Evolutionary conservation across 2,329 filamentous ascomycete species (phyloP), one percentile per base, ranked within the genome.

Genomic region (Xylaria digitata): DNA sequence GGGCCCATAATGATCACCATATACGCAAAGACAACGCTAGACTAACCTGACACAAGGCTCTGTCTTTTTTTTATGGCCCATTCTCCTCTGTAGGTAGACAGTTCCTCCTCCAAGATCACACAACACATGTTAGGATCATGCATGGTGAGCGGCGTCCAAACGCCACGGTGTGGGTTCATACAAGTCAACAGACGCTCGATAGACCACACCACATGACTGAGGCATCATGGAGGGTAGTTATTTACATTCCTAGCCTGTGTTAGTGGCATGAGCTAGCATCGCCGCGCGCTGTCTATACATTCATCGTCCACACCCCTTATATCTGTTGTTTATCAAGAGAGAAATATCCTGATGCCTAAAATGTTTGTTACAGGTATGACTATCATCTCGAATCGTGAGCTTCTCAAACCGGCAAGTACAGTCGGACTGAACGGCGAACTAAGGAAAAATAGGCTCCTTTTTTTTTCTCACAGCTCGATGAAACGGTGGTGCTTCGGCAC

Each of bases 161-260:
- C 42, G 19, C n/a, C 34, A 54, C 17, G n/a, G 45, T 19, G 3
- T 52, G 43, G 40, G 30, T 2, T 30, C 4, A 19, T 42, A 59
- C n/a, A 21, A 54, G 40, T 43, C 17, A 52, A 23, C 37, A 63
- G 48, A 63, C n/a, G 30, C 7, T 7, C 21, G 30, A 50, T 49
- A n/a, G 6, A 55, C 53, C 34, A 34, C 45, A 55, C 53, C 34
- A 34, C 45, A 56, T 63, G 42, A 50, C 48, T 5, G 9, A 53
- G 37, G 2, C 5, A 32, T 46, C 23, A 23, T 30, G 42, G 54
- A 64, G 17, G 26, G 40, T 37, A 19, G 17, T 37, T 40, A 54
- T 46, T 40, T 48, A 40, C 48, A 15, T 54, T 58, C 30, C 30
- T 21, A 43, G 32, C 45, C 17, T 30, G 30, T 32, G 53, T 40